Evolutionary conservation across 2,329 filamentous ascomycete genomes (phyloP).

Genomic region (Alternaria arborescens): DNA sequence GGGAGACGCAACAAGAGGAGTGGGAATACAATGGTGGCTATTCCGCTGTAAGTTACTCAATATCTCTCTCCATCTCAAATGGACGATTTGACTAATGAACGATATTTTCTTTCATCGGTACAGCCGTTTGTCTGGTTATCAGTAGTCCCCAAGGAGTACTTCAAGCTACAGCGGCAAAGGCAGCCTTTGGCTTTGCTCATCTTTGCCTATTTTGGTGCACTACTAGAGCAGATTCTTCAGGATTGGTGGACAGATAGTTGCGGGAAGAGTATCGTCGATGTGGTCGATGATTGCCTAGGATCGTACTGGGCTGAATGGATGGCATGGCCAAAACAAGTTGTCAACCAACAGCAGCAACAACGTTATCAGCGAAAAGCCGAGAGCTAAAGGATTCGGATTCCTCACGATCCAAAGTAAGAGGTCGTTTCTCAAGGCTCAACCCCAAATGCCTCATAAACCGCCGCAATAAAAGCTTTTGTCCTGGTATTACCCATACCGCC

Average conservation of each 20-base stretch:
- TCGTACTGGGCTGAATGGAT: slow-evolving; percentile 25
- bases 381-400: neutral
- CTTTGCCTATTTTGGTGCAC: slow-evolving; percentile 29
- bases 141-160: slow-evolving; percentile 18
- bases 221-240: slow-evolving; percentile 16
- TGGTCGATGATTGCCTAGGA: slow-evolving; percentile 24
- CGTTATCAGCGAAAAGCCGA: neutral
- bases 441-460: slow-evolving; percentile 24
- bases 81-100: neutral
- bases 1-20: neutral
- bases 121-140: slow-evolving; percentile 31
- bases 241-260: slow-evolving; percentile 37
- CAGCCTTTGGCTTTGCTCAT: slow-evolving; percentile 28
- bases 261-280: slow-evolving; percentile 27
- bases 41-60: slow-evolving; percentile 8
- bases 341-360: neutral
- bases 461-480: slow-evolving; percentile 15
- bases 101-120: neutral
- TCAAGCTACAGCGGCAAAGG: slow-evolving; percentile 26
- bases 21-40: slow-evolving; percentile 23
- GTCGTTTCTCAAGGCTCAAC: neutral
- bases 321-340: slow-evolving; percentile 20
- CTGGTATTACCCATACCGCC: slow-evolving; percentile 17
- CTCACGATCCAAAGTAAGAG: neutral
- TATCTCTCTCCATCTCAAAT: neutral